A percentile compares a stretch with the other conserved stretches of the same genome.
Conservation (phyloP, 176 grass and related monocot genomes). For the Hyparrhenia diplandra region DNA sequence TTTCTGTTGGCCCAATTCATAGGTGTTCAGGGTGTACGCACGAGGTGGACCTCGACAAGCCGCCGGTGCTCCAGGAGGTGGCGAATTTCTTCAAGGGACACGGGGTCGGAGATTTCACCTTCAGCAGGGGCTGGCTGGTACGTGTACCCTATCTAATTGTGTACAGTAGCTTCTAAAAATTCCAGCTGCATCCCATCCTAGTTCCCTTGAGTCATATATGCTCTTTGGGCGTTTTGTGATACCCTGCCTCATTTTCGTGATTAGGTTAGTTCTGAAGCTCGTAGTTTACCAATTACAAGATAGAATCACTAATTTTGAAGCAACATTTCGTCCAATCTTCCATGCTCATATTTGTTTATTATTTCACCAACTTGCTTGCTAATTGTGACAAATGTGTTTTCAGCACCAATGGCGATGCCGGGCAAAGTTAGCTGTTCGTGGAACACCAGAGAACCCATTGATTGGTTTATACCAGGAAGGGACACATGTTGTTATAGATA, state of each 20-base stretch:
- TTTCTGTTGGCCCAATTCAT: not conserved
- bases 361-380: conserved; percentile 2
- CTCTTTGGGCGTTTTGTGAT: not conserved
- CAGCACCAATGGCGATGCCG: conserved; percentile 95
- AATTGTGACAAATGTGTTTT: conserved; percentile 10
- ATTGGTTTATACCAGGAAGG: conserved; percentile 93
- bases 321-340: not conserved
- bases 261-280: not conserved
- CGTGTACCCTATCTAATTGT: not conserved
- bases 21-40: conserved; percentile 85
- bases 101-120: conserved; percentile 72
- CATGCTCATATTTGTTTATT: not conserved
- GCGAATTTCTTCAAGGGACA: conserved; percentile 55
- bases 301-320: not conserved
- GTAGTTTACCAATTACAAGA: not conserved
- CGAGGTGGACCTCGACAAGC: conserved; percentile 70
- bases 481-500: conserved; percentile 76
- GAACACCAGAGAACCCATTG: conserved; percentile 61
- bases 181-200: not conserved
- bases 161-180: not conserved
- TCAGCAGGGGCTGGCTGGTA: conserved; percentile 75
- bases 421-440: conserved; percentile 87
- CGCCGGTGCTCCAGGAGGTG: conserved; percentile 59
- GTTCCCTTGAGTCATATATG: not conserved
- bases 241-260: not conserved